Base-by-base conservation (phyloP, 306 rosid genomes). In the Pachyrhizus erosus region DNA sequence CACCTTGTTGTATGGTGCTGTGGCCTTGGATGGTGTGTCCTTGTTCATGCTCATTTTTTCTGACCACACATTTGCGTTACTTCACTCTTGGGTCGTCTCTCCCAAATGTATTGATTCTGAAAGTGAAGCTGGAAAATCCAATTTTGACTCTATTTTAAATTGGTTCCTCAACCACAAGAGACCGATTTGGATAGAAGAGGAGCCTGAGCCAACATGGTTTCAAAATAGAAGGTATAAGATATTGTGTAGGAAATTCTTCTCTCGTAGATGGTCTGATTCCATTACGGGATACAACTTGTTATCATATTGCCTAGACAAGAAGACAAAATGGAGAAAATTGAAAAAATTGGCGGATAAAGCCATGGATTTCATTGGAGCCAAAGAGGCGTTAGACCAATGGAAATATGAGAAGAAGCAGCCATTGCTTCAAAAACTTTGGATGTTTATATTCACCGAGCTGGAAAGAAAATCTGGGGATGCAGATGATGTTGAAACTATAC, bases 181-280 rank as follows among this genome's bases (percentile, higher is more conserved):
- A 18, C 62, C 83, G 7, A 26, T 4, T 3, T 77, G 83, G 89
- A 9, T 2, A 26, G 0, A 29, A 2, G 0, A 31, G 1, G 8
- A 37, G 17, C 2, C 17, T 37, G 1, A 21, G 5, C 72, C 72
- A 18, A 0, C 5, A 2, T 66, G 72, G 72, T 10, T 66, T 7
- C 4, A 26, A 15, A 20, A 11, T 11, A 37, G 13, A 33, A 33
- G 6, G 5, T 33, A 37, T 3, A 7, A 0, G 0, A 29, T 37
- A 4, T 70, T 84, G 83, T 20, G 29, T 17, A 84, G 79, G 10
- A 34, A 0, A 13, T 0, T 78, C 21, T 9, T 80, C 0, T 76
- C 54, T 42, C 86, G 88, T 1, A 85, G 91, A 68, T 90, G 94
- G 94, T 80, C 78, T 14, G 88, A 77, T 65, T 58, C 82, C 9